Base-by-base conservation (phyloP, 495 filamentous ascomycete species). In the Xylaria scruposa region DNA sequence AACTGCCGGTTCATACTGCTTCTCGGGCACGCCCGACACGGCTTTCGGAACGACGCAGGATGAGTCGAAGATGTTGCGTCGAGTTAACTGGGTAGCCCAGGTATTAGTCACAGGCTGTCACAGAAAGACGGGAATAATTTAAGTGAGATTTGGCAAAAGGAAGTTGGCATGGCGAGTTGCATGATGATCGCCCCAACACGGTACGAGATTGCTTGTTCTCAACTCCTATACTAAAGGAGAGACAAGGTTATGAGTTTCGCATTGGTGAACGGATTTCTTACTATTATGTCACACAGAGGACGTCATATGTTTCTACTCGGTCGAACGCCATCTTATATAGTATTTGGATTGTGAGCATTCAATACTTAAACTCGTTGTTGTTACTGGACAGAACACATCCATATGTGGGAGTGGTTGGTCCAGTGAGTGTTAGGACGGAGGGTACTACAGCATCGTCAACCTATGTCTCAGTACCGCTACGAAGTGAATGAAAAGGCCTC, bases 101-200 rank as follows among this genome's bases (percentile, higher is more conserved):
- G 33, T 42, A 65, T 29, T 51, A 15, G 38, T 47, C 15, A 8
- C 13, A 63, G 53, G 53, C 26, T 53, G 63, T 67, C 63, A 40
- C 63, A 67, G 31, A 67, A 9, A 21, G 47, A 67, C 47, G 63
- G 47, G 63, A 47, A 36, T 53, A 67, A 65, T 53, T 54, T 67
- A 53, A 67, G 46, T 51, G 46, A 53, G 47, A 67, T 67, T 67
- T 67, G 47, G 17, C 63, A 67, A 67, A 65, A 67, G 63, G 46
- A 31, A 67, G 44, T 67, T 53, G 46, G 26, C 33, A 40, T 36
- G 19, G 29, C 42, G 6, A n/a, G 8, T 42, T 19, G 42, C 65
- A 54, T 56, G 49, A 67, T 56, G 46, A 53, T 53, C 40, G 58
- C 33, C 65, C 65, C 21, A 26, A 17, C 36, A 67, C 29, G 31